Conservation (phyloP, 495 filamentous ascomycete genomes). For the Cercophora sp. region DNA sequence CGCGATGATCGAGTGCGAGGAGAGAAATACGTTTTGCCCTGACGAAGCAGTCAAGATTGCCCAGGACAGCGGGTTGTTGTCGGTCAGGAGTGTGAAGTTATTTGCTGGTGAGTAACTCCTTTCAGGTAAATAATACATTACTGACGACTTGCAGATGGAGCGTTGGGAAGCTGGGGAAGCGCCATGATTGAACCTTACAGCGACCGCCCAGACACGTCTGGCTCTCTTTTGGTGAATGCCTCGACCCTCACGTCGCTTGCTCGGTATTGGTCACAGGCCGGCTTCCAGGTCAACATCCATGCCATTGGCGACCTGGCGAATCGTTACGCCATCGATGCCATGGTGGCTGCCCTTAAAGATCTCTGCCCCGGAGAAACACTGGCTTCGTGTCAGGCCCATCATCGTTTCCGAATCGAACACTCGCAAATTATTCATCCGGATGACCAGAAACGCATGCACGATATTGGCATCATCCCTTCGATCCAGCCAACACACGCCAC, state of each 20-base stretch:
- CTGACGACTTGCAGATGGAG: conserved; percentile 46
- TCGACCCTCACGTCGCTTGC: conserved; percentile 46
- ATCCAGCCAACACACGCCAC: conserved; percentile 68
- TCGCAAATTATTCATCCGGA: conserved; percentile 60
- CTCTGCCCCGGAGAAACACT: conserved; percentile 42
- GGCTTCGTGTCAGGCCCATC: conserved; percentile 39
- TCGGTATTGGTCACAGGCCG: conserved; percentile 44
- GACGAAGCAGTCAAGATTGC: conserved; percentile 36
- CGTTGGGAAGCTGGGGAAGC: conserved; percentile 60
- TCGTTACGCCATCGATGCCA: conserved; percentile 53
- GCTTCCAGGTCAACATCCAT: conserved; percentile 59
- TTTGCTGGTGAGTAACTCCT: conserved; percentile 46
- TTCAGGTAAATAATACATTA: no score
- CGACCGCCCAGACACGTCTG: conserved; percentile 51
- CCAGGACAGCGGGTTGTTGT: conserved; percentile 40
- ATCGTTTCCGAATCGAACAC: conserved; percentile 63
- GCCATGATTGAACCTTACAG: conserved; percentile 60
- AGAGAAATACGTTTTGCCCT: conserved; percentile 58
- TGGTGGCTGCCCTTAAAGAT: conserved; percentile 40
- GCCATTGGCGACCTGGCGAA: conserved; percentile 64
- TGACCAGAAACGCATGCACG: conserved; percentile 51
- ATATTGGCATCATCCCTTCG: conserved; percentile 57
- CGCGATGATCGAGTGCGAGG: conserved; percentile 60
- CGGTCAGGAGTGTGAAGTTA: conserved; percentile 54
- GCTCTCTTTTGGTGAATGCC: conserved; percentile 58